Evolutionary conservation across 2,329 filamentous ascomycete species (phyloP), one percentile per base, ranked within the genome.

Genomic region (Ophiocordyceps sinensis): DNA sequence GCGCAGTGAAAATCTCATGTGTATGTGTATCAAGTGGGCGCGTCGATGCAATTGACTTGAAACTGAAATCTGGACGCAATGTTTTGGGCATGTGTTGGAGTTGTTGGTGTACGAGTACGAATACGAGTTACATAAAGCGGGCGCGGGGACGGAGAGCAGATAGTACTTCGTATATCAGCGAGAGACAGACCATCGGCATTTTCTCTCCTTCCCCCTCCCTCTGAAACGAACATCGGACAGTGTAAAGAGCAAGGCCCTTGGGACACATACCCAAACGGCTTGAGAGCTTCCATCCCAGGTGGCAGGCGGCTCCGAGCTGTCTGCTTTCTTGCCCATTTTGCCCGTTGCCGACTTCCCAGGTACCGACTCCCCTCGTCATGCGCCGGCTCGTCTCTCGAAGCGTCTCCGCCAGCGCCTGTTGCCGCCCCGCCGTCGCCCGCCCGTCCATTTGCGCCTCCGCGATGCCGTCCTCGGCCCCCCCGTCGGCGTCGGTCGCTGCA

Each of bases 331-430:
- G 19, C 19, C 19, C 19, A 19, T 19, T 19, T 19, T 19, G 19
- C 19, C 19, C 19, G 4, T 19, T 19, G 19, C 19, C 19, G 19
- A 19, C 19, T 19, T 19, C 19, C 19, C 19, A 19, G 19, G 19
- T 4, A 19, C 19, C 19, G 19, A 19, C 40, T 17, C 26, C 32
- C 37, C 43, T 36, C 53, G 60, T 46, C 43, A 71, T 71, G 68
- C 67, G 65, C 58, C 67, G 66, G 50, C 52, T 66, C 48, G 49
- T 70, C 48, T 57, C 65, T 40, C 58, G 62, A 45, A 60, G 64
- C 52, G 45, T 56, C 41, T 55, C 60, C 41, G 53, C 54, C 47
- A 56, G 55, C 43, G 54, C 57, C 47, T 52, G 58, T 47, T 56
- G 59, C 50, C 54, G 56, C n/a, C 49, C 53, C 42, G 50, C 51